These are phyloP conservation scores for rapeseed (Brassica napus) DNA, from an alignment of 345 rosid genomes.

Conservation along the genomic window Da-Ae NC_063441.1:17280501-17281000, in stretches of 20 bases:
- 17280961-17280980: slow-evolving; percentile 20
- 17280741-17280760: slow-evolving; percentile 23
- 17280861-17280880: background rate
- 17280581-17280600: background rate
- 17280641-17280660: slow-evolving; percentile 11
- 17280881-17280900: background rate
- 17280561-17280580: background rate
- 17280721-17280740: slow-evolving; percentile 30
- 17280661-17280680: background rate
- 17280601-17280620: background rate
- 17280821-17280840: background rate
- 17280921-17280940: background rate
- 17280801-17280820: background rate
- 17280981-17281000: slow-evolving; percentile 20
- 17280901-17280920: background rate
- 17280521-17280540: background rate
- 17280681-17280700: background rate
- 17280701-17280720: slow-evolving; percentile 1
- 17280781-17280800: slow-evolving; percentile 1
- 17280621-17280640: background rate
- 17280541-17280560: background rate
- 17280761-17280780: slow-evolving; percentile 28
- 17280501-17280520: background rate
- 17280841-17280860: background rate
- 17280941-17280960: background rate